Percentiles rank a stretch among this genome's conserved stretches.
These are phyloP conservation scores for Aurantiochytrium sp. DNA, from an alignment of 108 stramenopile genomes.

Conservation along the genomic window DNA sequence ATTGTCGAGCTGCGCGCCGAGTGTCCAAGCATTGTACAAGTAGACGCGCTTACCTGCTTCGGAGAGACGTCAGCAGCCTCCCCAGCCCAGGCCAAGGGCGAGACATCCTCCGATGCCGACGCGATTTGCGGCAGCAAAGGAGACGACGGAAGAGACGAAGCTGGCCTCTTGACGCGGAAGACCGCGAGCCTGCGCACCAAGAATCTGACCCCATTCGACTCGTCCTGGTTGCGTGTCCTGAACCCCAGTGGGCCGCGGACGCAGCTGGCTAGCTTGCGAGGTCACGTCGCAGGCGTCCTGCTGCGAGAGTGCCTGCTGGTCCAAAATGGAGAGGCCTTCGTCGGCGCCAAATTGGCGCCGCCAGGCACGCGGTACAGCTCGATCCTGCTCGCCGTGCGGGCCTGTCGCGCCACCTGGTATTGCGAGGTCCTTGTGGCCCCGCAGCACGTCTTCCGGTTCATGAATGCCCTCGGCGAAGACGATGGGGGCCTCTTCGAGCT, in stretches of 20 bases:
- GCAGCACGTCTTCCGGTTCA: not conserved
- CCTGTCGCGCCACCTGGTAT: not conserved
- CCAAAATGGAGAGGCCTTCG: not conserved
- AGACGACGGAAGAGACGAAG: no score
- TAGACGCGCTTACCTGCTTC: no score
- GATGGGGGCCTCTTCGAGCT: not conserved
- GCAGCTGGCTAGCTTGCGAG: not conserved
- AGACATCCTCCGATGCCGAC: no score
- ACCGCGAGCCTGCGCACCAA: no score
- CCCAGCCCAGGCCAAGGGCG: no score
- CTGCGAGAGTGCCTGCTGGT: not conserved
- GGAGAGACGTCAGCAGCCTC: no score
- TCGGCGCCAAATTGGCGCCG: not conserved
- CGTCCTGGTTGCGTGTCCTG: no score
- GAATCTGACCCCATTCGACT: no score
- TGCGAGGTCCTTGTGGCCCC: not conserved
- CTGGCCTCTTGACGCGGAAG: no score
- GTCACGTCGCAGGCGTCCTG: not conserved
- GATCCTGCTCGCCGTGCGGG: not conserved
- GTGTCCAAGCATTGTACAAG: no score
- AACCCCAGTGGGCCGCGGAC: not conserved
- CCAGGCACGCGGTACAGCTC: not conserved
- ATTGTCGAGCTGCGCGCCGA: no score
- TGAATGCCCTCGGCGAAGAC: not conserved
- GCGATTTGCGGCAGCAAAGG: no score